Base-by-base conservation (phyloP, 2,329 filamentous ascomycete genomes). In the Berkeleyomyces rouxiae region DNA sequence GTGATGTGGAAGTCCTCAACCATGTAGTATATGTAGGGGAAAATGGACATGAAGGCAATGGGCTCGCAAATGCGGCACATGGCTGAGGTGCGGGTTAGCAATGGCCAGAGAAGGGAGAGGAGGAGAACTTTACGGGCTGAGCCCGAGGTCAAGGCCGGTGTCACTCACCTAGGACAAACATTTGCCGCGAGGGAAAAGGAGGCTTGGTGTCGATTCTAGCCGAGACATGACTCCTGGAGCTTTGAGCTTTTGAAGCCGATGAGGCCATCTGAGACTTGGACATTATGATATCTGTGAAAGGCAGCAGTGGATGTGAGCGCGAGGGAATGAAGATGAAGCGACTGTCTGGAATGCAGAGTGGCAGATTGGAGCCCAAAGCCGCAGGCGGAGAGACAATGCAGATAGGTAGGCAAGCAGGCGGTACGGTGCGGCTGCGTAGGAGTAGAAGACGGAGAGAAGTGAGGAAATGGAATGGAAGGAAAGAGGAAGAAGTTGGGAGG, bases 31-130 rank as follows among this genome's bases (percentile, higher is more conserved):
- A 95, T 90, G 74, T 97, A 99, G 1, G 93, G 93, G 72, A 99
- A 97, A 68, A 97, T 96, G 61, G 91, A 96, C 90, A 96, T 97
- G 79, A 99, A 97, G 4, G 93, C 93, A 73, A 99, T 97, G 61
- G 93, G 93, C 73, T 99, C 93, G 78, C 90, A 96, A 77, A 99
- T 92, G 71, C 93, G 86, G 75, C 91, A 96, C 70, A 96, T 80
- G 55, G 90, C 91, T 95, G 66, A 49, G 36, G 36, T 37, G 31
- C 42, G 42, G 6, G 59, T 57, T 31, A 62, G 36, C 55, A 47
- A 44, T 39, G 65, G 58, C 63, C 63, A 64, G 61, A 53, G 33
- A 42, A 5, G 39, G 57, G 65, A 49, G 59, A 63, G 63, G 57
- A 53, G 33, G 33, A 5, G 39, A 57, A 42, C 13, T 16, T 51